These are phyloP conservation scores for Pseudocercospora vitis DNA, from an alignment of 2,329 filamentous ascomycete species.

Conservation along the genomic window DNA sequence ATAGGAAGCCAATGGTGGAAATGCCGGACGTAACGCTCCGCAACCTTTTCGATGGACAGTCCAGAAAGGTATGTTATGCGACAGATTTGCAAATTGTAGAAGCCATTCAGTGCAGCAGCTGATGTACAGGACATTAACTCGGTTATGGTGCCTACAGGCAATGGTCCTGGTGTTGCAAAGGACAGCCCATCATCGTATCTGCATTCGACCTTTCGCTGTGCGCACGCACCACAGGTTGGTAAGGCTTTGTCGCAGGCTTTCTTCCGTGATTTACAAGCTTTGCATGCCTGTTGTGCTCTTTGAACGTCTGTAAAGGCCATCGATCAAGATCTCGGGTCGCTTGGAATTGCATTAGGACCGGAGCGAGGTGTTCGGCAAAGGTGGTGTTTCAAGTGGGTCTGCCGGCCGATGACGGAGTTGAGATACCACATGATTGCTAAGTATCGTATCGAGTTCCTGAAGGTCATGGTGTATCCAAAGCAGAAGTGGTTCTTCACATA, in stretches of 20 bases:
- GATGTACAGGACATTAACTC: not conserved
- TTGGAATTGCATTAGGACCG: too few relatives aligned
- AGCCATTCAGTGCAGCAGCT: not conserved
- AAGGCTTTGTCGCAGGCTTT: slow-evolving; percentile 2
- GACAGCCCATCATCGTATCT: not conserved
- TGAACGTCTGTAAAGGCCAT: not conserved
- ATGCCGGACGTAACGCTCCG: not conserved
- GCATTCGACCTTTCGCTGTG: not conserved
- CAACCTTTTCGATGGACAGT: not conserved
- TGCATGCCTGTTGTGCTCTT: slow-evolving; percentile 1
- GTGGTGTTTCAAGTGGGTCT: not conserved
- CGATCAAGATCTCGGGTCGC: not conserved
- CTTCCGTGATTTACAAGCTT: not conserved
- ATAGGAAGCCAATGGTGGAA: not conserved
- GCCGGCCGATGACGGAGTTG: slow-evolving; percentile 5
- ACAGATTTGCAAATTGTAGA: slow-evolving; percentile 1
- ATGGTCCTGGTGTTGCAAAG: not conserved
- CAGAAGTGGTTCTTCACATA: too few relatives aligned
- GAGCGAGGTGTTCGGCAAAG: not conserved
- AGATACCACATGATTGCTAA: not conserved
- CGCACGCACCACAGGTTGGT: not conserved
- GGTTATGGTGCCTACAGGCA: not conserved
- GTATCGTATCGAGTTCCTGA: too few relatives aligned
- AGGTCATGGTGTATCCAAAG: too few relatives aligned
- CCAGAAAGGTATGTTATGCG: slow-evolving; percentile 1